Evolutionary conservation across 1,139 yeast genomes (phyloP), one percentile per base, ranked within the genome.

Genomic region (Hanseniaspora sp.): DNA sequence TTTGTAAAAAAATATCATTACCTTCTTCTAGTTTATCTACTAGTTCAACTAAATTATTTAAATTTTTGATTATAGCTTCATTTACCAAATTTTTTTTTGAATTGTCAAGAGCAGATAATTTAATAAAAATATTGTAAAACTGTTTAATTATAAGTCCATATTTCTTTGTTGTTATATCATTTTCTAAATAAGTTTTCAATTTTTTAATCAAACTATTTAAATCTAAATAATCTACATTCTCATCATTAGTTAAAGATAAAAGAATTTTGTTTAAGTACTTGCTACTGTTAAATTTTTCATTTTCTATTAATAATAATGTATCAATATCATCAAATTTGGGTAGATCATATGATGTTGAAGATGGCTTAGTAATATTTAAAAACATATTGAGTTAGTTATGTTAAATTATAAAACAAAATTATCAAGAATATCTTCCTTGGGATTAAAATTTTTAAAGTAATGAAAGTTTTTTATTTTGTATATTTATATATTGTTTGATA

Each of bases 251-350:
- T 11, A 38, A 38, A 12, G 31, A 39, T 17, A 44, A 37, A 15
- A 52, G 46, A 23, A 44, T 37, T 15, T 38, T 17, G 17, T 46
- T 45, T 12, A 52, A 23, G 31, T 43, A 52, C 17, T 39, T 52
- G 23, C 30, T 30, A 12, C 41, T 37, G n/a, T 46, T 43, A 29
- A 46, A 52, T 31, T 52, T 52, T 6, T 40, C 49, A 5, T 37
- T 18, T 1, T 37, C 48, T 6, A 41, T n/a, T 18, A 49, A 40
- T 8, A 49, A 28, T 18, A 49, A 35, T 6, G 48, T 23, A 37
- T 49, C 53, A 28, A 49, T 38, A 11, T 43, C 48, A 11, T 49
- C 31, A 39, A 39, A 39, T 41, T 28, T 11, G 28, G n/a, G 8
- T 29, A 33, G 12, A n/a, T 37, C n/a, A 15, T 7, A 37, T 11